Percentiles rank a stretch among this genome's conserved stretches.
Evolutionary conservation across 108 stramenopile species (phyloP).

Genomic region (Nitzschia palea): DNA sequence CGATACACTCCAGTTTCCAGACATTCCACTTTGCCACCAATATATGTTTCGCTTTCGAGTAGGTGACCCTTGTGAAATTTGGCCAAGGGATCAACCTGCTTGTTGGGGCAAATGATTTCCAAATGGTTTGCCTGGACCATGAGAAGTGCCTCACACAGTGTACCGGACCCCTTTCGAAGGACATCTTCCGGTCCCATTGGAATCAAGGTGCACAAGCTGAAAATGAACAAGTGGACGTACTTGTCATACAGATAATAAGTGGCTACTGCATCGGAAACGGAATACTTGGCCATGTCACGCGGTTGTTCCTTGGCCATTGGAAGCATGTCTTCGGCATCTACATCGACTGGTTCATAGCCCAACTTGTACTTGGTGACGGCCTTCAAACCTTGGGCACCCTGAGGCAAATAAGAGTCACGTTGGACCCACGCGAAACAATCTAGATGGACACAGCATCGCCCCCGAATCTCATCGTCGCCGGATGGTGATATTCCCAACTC

Average conservation of each 20-base stretch:
- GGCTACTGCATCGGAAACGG: constrained; percentile 98
- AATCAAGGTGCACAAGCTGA: constrained; percentile 97
- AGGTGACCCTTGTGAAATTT: constrained; percentile 94
- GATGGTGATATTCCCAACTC: constrained; percentile 82
- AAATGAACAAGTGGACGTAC: constrained; percentile 99
- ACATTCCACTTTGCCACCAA: constrained; percentile 99
- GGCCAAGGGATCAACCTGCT: constrained; percentile 89
- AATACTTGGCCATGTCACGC: constrained; percentile 97
- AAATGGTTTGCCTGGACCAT: constrained; percentile 96
- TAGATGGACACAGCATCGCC: constrained; percentile 87
- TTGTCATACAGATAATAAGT: constrained; percentile 98
- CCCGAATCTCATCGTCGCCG: constrained; percentile 75
- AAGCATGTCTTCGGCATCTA: constrained; percentile 99
- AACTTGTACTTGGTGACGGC: constrained; percentile 99
- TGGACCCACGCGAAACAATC: constrained; percentile 99
- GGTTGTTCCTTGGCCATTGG: constrained; percentile 90
- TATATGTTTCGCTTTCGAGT: constrained; percentile 97
- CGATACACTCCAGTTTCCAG: constrained; percentile 99
- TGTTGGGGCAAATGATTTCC: constrained; percentile 97
- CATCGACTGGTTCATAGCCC: constrained; percentile 98
- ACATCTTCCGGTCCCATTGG: constrained; percentile 99
- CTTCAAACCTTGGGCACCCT: constrained; percentile 97
- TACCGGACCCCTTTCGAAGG: constrained; percentile 94
- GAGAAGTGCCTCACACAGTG: constrained; percentile 95
- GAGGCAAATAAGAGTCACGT: constrained; percentile 98